Evolutionary conservation across 768 basidiomycete genomes (phyloP).

Genomic region (Kwoniella sp.): DNA sequence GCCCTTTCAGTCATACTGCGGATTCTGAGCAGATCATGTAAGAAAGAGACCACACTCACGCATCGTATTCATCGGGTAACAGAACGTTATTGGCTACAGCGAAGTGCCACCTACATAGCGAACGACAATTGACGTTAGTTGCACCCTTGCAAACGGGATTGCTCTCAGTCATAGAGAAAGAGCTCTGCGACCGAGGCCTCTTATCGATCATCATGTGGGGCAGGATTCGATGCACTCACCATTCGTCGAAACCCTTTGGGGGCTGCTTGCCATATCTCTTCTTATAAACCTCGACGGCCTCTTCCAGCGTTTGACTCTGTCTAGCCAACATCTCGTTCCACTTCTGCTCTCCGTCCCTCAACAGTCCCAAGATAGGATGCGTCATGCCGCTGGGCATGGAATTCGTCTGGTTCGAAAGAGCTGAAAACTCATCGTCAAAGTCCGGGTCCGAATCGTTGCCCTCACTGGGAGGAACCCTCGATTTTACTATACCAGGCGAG

Average conservation of each 20-base stretch:
- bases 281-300: constrained; percentile 80
- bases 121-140: not conserved
- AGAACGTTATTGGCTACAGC: constrained; percentile 48
- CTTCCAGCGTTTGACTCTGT: constrained; percentile 77
- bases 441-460: constrained; percentile 33
- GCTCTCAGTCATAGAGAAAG: too few relatives aligned
- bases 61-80: constrained; percentile 56
- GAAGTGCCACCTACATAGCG: constrained; percentile 55
- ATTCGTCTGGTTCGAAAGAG: constrained; percentile 22
- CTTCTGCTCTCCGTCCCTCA: constrained; percentile 77
- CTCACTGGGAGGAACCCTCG: constrained; percentile 24
- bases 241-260: constrained; percentile 85
- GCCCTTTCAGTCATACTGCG: not conserved
- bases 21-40: not conserved
- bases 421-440: constrained; percentile 34
- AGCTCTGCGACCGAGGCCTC: not conserved
- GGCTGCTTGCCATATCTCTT: constrained; percentile 75
- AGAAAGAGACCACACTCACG: constrained; percentile 33
- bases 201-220: too few relatives aligned
- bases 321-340: constrained; percentile 68
- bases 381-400: constrained; percentile 34
- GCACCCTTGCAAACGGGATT: too few relatives aligned
- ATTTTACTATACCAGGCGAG: constrained; percentile 44
- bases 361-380: constrained; percentile 80
- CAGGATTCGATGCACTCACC: constrained; percentile 67